Evolutionary conservation across 2,329 filamentous ascomycete species (phyloP), one percentile per base, ranked within the genome.

Genomic region (Aspergillus pseudotamarii): DNA sequence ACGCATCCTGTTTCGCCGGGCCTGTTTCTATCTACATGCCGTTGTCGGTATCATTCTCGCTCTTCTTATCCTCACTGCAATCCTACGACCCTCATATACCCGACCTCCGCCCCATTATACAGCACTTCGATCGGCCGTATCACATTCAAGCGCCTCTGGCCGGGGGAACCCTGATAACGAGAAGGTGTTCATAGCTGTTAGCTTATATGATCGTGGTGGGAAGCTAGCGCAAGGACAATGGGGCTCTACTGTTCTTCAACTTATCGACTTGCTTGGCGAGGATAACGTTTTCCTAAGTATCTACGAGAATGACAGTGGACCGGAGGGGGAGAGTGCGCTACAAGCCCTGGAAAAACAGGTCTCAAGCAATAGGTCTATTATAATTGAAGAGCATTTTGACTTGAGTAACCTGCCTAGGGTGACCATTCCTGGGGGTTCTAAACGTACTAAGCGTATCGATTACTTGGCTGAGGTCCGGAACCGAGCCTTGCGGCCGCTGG

Each of bases 391-490:
- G 48, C 82, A 88, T 67, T 76, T 92, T 50, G 80, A 88, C 63
- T 72, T 88, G 46, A 75, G 78, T n/a, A 76, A 78, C 1, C 80
- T 92, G 1, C 85, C 86, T 6, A 86, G 85, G 59, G 80, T 91
- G 53, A 84, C 81, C 2, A 79, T 91, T 41, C 88, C 89, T 2
- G 86, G 85, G 62, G 89, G 89, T 0, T 82, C 84, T 45, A 79
- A 81, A 46, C 85, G 88, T n/a, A 81, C 89, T 43, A 92, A 92
- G 75, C 85, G 91, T n/a, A 88, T 93, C 50, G 85, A 88, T 34
- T 93, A 89, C 75, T 81, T 93, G 23, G 89, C 91, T 14, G 87
- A 90, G 73, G 87, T 92, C 57, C 86, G 91, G 57, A 93, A 93
- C 74, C 85, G 86, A 53, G 90, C 89, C 0, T 76, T 93, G 28